phyloP scores from a whole-genome alignment of 805 yeast species.

The Deakozyma indianensis region DNA sequence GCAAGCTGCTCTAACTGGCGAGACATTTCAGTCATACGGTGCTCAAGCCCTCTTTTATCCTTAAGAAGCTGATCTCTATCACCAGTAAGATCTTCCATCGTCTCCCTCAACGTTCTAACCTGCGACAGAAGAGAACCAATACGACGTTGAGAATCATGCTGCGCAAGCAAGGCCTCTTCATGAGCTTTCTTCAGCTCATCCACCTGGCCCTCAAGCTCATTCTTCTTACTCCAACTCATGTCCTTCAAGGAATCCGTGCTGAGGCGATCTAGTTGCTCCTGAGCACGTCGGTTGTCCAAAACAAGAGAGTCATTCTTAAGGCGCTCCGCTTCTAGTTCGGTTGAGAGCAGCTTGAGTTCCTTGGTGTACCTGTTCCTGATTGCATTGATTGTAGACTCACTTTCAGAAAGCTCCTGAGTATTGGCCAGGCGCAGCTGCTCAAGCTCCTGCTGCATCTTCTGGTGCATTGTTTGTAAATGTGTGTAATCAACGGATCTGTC shows the following conservation, averaged over 20 bases:
- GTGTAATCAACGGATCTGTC: conserved; percentile 42
- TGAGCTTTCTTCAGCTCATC: conserved; percentile 25
- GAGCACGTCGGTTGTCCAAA: conserved; percentile 28
- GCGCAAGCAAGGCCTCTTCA: conserved; percentile 27
- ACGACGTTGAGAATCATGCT: conserved; percentile 32
- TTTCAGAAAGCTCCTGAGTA: conserved; percentile 53
- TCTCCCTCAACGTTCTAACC: conserved; percentile 38
- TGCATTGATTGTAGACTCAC: conserved; percentile 35
- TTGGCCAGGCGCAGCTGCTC: conserved; percentile 37
- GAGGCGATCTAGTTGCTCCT: conserved; percentile 11
- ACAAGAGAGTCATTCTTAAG: conserved; percentile 45
- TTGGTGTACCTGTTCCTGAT: conserved; percentile 15
- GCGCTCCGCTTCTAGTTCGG: conserved; percentile 13
- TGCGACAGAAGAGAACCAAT: conserved; percentile 35
- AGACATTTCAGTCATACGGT: conserved; percentile 25
- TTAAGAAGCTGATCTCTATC: conserved; percentile 47
- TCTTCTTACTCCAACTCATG: conserved; percentile 6
- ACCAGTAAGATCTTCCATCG: conserved; percentile 40
- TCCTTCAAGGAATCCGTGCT: conserved; percentile 2
- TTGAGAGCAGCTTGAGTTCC: conserved; percentile 17
- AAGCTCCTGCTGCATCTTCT: conserved; percentile 41
- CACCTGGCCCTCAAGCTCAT: conserved; percentile 16
- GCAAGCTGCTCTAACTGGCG: conserved; percentile 28
- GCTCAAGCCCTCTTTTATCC: conserved; percentile 31
- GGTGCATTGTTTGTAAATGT: conserved; percentile 33